Evolutionary conservation across 345 rosid species (phyloP).

Genomic region (Aquilaria sinensis): DNA sequence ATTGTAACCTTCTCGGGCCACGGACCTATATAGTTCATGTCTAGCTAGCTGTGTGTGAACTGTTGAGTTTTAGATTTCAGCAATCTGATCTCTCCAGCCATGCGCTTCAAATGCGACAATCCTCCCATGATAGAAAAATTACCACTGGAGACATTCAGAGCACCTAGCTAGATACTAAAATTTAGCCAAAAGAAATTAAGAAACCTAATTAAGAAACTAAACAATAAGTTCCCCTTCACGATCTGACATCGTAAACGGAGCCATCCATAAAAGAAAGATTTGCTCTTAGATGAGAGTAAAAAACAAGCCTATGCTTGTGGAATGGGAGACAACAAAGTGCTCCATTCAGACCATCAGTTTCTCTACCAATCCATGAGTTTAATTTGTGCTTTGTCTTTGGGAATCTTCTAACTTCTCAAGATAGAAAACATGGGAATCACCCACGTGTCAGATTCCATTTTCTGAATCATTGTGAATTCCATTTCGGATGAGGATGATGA

Average conservation of each 20-base stretch:
- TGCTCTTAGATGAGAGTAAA: conserved; percentile 16
- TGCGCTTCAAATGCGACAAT: too few relatives aligned
- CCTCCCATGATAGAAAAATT: neutral
- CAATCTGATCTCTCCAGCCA: too few relatives aligned
- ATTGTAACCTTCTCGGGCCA: too few relatives aligned
- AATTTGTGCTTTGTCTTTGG: conserved; percentile 14
- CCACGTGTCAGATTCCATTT: conserved; percentile 23
- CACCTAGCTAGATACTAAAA: neutral
- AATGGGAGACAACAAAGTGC: conserved; percentile 37
- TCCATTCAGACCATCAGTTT: conserved; percentile 16
- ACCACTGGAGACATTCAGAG: neutral
- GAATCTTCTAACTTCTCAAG: neutral
- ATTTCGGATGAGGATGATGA: conserved; percentile 1
- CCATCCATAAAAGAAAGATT: conserved; percentile 15
- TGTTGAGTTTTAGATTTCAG: too few relatives aligned
- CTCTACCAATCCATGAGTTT: conserved; percentile 13
- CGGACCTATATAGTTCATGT: too few relatives aligned
- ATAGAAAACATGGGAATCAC: conserved; percentile 7
- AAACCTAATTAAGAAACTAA: conserved; percentile 15
- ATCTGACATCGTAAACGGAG: conserved; percentile 28
- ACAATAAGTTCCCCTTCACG: conserved; percentile 2
- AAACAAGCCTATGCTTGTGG: conserved; percentile 32
- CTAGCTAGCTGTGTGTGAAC: too few relatives aligned
- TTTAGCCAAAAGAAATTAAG: conserved; percentile 13
- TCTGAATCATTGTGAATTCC: conserved; percentile 10